Conservation (phyloP, 225 moss, liverwort and hornwort species). For the Takakia lepidozioides region DNA sequence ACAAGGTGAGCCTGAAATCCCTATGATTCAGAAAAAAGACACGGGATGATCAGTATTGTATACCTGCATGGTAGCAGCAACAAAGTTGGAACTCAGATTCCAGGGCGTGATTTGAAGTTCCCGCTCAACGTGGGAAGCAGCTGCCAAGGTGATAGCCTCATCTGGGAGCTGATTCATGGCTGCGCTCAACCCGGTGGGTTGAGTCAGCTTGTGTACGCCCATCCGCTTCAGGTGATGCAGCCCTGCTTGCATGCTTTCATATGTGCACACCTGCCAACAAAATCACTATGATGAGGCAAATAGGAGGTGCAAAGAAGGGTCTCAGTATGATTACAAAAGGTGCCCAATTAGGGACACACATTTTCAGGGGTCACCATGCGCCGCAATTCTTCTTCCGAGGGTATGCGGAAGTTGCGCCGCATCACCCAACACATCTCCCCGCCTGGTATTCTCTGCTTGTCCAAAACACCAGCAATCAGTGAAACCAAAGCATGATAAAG, state of each 20-base stretch:
- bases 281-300: no score
- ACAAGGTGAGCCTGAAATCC: no score
- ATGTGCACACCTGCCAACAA: constrained; percentile 69
- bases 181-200: constrained; percentile 77
- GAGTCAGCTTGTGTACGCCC: constrained; percentile 96
- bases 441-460: constrained; percentile 64
- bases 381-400: constrained; percentile 96
- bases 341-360: constrained; percentile 39
- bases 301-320: no score
- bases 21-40: no score
- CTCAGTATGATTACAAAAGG: no score
- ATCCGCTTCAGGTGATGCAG: constrained; percentile 92
- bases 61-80: constrained; percentile 95
- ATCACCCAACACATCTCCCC: constrained; percentile 98
- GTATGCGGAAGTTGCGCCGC: constrained; percentile 92
- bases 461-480: no score
- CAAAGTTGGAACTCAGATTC: constrained; percentile 96
- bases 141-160: constrained; percentile 95
- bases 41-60: no score
- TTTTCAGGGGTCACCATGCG: constrained; percentile 95
- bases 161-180: constrained; percentile 99
- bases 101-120: constrained; percentile 95
- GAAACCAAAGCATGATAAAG: no score
- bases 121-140: constrained; percentile 92
- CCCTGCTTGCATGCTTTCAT: constrained; percentile 99